Base-by-base conservation (phyloP, 1,139 yeast genomes). In the Saccharomyces hybrid region DNA sequence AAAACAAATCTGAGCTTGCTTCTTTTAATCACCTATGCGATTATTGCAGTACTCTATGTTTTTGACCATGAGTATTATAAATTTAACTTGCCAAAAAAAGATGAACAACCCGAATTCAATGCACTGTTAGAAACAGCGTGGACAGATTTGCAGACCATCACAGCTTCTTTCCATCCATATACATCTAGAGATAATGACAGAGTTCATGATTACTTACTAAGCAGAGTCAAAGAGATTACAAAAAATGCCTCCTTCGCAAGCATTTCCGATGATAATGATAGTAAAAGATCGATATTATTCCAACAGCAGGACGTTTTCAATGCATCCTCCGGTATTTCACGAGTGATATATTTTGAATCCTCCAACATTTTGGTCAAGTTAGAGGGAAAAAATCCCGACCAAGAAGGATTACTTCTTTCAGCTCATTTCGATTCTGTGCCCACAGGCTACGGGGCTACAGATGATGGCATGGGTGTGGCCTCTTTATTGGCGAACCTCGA, bases 351-450 rank as follows among this genome's bases (percentile, higher is more conserved):
- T 71, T 88, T 81, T 66, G 96, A 90, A 68, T 83, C 93, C 55
- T 83, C 88, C 60, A 90, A 90, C 65, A 73, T 90, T 31, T 64
- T 88, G 54, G 96, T 84, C 2, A 82, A 85, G 64, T 71, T 90
- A 42, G 78, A 83, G 61, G 96, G 96, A 26, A 69, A 75, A 9
- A 73, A 84, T 55, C 70, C 78, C 0, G 62, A 72, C 0, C 72
- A 86, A 50, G 86, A 86, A 0, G 95, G 90, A 0, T 71, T 89
- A 3, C 73, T 91, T 51, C 67, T 91, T 3, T 86, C 95, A 61
- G 91, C 96, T 2, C 97, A 91, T 71, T 91, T 74, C 65, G 97
- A 91, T 72, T 83, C 95, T 7, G 97, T 90, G 2, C 95, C 96
- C 14, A 81, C 95, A 2, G 84, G 91, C 12, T 82, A 75, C 65